Conservation (phyloP, 177 flowering plant genomes). For the Vitis hybrid region DNA sequence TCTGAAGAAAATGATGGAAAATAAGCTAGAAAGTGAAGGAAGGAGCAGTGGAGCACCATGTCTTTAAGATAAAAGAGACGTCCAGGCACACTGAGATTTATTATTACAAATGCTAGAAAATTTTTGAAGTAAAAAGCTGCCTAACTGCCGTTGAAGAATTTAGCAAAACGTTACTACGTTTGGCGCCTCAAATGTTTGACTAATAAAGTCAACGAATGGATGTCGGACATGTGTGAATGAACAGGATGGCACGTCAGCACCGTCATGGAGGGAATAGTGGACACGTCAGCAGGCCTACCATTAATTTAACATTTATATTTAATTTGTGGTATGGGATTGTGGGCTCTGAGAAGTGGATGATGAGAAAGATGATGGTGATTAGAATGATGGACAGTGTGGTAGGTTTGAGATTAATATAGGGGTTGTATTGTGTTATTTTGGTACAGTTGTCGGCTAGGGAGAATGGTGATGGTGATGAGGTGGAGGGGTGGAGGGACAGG, state of each 20-base stretch:
- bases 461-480: no score
- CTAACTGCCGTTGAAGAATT: slow-evolving; percentile 64
- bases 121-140: slow-evolving; percentile 13
- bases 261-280: slow-evolving; percentile 21
- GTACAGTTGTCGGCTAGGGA: slow-evolving; percentile 13
- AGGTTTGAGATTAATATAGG: slow-evolving; percentile 15
- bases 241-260: slow-evolving; percentile 2
- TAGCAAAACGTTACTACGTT: slow-evolving; percentile 16
- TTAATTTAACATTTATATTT: slow-evolving; percentile 3
- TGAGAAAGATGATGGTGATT: slow-evolving; percentile 15
- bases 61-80: slow-evolving; percentile 2
- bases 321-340: slow-evolving; percentile 7
- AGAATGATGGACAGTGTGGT: no score
- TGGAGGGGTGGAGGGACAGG: no score
- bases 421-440: slow-evolving; percentile 1
- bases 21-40: neutral
- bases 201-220: slow-evolving; percentile 19
- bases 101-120: neutral
- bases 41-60: neutral
- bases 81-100: neutral
- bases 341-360: slow-evolving; percentile 33
- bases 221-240: slow-evolving; percentile 24
- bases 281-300: slow-evolving; percentile 36
- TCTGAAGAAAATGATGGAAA: neutral
- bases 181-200: slow-evolving; percentile 45